These are phyloP conservation scores for Neopestalotiopsis clavispora DNA, from an alignment of 2,329 filamentous ascomycete species.

Conservation along the genomic window DNA sequence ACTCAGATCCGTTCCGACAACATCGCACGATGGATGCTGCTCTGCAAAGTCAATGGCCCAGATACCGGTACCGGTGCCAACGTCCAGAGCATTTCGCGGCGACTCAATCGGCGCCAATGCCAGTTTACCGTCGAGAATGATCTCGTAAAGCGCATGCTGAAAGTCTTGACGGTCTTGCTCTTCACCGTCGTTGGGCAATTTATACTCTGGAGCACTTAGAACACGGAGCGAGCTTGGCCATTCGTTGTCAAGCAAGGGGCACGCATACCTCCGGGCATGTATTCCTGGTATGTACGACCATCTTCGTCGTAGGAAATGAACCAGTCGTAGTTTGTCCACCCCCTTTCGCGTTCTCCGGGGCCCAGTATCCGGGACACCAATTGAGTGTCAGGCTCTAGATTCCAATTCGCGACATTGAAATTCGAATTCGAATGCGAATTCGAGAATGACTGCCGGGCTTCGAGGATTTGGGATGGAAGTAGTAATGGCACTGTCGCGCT, in stretches of 20 bases:
- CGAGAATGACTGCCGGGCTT: background rate
- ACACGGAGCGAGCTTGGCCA: background rate
- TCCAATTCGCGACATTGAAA: background rate
- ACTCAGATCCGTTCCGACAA: conserved; percentile 19
- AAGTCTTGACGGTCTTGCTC: conserved; percentile 21
- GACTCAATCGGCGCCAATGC: conserved; percentile 7
- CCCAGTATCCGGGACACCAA: background rate
- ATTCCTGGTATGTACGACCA: background rate
- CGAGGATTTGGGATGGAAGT: background rate
- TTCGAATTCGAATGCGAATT: background rate
- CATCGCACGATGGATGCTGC: conserved; percentile 1
- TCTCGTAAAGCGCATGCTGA: conserved; percentile 14
- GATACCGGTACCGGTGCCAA: conserved; percentile 19
- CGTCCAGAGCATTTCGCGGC: conserved; percentile 16
- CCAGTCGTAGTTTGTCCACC: background rate
- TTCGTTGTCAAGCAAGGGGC: background rate
- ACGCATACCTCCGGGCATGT: background rate
- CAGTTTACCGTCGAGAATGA: conserved; percentile 14
- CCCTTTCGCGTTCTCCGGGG: background rate
- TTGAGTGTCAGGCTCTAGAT: background rate
- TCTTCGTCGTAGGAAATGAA: background rate
- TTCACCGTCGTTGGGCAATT: conserved; percentile 19
- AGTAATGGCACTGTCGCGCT: background rate
- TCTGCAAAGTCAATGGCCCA: conserved; percentile 19
- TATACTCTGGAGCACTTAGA: conserved; percentile 11